Conservation (phyloP, 805 yeast genomes). For the Candida ipomoeae region DNA sequence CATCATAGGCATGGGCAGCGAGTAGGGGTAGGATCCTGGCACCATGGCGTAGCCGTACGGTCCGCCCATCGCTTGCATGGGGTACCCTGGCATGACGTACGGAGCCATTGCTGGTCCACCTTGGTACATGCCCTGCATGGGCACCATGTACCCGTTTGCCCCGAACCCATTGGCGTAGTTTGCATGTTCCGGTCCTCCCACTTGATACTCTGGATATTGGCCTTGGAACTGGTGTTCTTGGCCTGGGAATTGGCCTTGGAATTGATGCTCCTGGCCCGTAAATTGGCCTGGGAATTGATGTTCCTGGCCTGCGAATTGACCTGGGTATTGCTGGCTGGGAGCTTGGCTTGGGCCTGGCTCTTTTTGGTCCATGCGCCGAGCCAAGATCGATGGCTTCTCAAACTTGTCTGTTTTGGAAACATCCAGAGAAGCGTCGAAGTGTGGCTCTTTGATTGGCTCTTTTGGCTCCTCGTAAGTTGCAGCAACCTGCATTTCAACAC, state of each 20-base stretch:
- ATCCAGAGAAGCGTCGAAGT: not conserved
- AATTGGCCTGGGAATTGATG: no score
- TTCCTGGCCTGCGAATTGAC: no score
- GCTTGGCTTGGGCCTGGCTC: not conserved
- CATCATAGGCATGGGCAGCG: not conserved
- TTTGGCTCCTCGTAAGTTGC: not conserved
- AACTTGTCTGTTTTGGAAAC: not conserved
- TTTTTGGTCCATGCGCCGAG: not conserved
- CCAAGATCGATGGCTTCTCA: no score
- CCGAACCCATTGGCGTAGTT: not conserved
- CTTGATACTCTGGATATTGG: not conserved
- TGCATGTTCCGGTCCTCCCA: not conserved
- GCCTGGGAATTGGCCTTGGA: no score
- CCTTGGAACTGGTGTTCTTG: no score
- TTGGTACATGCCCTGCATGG: not conserved
- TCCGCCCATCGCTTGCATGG: constrained; percentile 1
- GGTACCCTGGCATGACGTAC: not conserved
- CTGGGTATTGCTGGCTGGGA: not conserved
- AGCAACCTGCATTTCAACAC: not conserved
- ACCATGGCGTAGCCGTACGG: not conserved
- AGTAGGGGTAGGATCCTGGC: not conserved
- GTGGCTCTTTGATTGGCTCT: not conserved
- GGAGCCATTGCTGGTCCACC: not conserved
- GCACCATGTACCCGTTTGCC: not conserved
- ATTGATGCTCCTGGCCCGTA: no score